Percentiles rank a stretch among this genome's conserved stretches.
phyloP scores from a whole-genome alignment of 2,329 filamentous ascomycete genomes.

The Xylaria sp. region DNA sequence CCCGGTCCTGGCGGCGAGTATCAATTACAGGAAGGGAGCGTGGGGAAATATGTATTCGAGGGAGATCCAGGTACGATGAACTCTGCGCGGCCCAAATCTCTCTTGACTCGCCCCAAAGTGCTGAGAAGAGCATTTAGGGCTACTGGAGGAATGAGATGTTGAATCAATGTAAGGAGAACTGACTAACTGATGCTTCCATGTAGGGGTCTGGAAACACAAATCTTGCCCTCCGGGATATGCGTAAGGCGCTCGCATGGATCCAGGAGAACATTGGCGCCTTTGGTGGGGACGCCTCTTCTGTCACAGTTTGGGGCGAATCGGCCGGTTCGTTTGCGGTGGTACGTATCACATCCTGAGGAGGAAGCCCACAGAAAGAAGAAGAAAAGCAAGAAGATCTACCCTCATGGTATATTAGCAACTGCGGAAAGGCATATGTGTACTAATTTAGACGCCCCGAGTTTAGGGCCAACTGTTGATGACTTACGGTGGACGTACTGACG shows the following conservation, averaged over 20 bases:
- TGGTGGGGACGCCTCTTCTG: constrained; percentile 37
- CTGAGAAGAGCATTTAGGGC: not conserved
- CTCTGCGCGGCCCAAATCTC: not conserved
- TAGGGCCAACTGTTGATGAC: constrained; percentile 39
- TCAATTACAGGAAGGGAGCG: constrained; percentile 51
- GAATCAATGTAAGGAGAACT: not conserved
- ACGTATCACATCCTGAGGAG: not conserved
- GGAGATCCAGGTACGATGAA: constrained; percentile 35
- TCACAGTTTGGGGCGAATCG: constrained; percentile 41
- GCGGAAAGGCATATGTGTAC: not conserved
- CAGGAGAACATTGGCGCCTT: constrained; percentile 41
- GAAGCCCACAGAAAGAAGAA: not conserved
- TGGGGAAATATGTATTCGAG: constrained; percentile 40
- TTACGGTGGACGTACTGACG: constrained; percentile 38
- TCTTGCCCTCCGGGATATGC: constrained; percentile 38
- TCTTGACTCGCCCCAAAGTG: not conserved
- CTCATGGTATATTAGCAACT: not conserved
- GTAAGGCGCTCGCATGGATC: constrained; percentile 37
- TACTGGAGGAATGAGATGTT: not conserved
- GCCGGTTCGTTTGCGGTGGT: constrained; percentile 42
- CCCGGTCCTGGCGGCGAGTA: constrained; percentile 53
- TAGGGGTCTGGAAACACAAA: constrained; percentile 40
- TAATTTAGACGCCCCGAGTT: not conserved
- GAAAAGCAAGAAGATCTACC: not conserved
- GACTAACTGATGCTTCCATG: not conserved